Conservation (phyloP, 2,329 filamentous ascomycete genomes). For the Teratosphaeria zuluensis region DNA sequence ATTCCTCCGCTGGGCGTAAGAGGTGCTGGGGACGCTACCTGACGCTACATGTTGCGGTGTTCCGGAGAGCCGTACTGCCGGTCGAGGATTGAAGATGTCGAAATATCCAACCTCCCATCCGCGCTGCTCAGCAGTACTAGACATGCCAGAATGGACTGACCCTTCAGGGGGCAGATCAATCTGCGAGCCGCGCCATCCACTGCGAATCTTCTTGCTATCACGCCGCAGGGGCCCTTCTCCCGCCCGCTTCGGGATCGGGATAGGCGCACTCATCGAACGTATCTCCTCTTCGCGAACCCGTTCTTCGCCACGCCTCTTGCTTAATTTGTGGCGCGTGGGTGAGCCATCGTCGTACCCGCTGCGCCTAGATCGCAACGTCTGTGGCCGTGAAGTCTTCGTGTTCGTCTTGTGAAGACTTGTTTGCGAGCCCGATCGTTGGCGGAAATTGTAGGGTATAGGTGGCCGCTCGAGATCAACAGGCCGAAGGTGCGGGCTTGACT, state of each 20-base stretch:
- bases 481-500: conserved; percentile 40
- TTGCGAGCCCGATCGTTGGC: conserved; percentile 19
- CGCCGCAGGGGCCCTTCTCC: conserved; percentile 41
- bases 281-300: conserved; percentile 78
- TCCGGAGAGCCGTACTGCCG: conserved; percentile 66
- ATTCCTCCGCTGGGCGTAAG: not conserved
- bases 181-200: conserved; percentile 45
- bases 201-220: conserved; percentile 57
- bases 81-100: conserved; percentile 73
- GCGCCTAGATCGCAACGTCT: conserved; percentile 29
- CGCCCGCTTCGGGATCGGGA: conserved; percentile 49
- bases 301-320: conserved; percentile 60
- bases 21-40: conserved; percentile 11
- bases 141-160: conserved; percentile 68
- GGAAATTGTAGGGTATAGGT: conserved; percentile 37
- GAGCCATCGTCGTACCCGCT: conserved; percentile 37
- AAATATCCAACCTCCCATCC: conserved; percentile 74
- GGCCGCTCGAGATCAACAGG: conserved; percentile 30
- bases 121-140: conserved; percentile 61
- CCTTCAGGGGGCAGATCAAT: conserved; percentile 64
- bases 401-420: conserved; percentile 18
- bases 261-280: conserved; percentile 65
- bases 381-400: conserved; percentile 16
- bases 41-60: conserved; percentile 46
- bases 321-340: conserved; percentile 59